Evolutionary conservation across 83 land plant genomes (phyloP), one percentile per base, ranked within the genome.

Genomic region (Isoetes engelmannii): DNA sequence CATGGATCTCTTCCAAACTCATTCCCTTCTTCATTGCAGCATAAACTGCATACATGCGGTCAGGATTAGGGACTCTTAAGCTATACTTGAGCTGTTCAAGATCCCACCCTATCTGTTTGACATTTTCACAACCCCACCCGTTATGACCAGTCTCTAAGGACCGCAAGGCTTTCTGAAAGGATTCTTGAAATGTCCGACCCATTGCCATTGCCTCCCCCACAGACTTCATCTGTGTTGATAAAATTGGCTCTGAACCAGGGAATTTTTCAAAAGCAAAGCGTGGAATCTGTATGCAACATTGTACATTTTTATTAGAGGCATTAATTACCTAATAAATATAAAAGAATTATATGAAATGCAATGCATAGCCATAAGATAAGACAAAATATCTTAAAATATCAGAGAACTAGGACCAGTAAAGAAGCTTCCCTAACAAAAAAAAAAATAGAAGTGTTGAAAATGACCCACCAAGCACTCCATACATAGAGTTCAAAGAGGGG

Each of bases 201-300:
- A 95, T 48, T 0, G 99, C 97, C 99, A 95, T 95, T 6, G 97
- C 72, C 74, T 95, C 99, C 54, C 99, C 99, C 10, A 95, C 99
- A 54, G 99, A 95, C 60, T 95, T 95, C 99, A 95, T 95, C 71
- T 95, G 99, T 3, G 99, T 95, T 12, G 99, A 86, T 63, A 95
- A 68, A 43, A 95, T 74, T 49, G 99, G 97, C 60, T 95, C 84
- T 45, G 99, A 91, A 18, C 99, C 99, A 48, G 99, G 99, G 73
- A 95, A 95, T 69, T 95, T 95, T 79, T 95, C 99, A 80, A 95
- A 95, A 6, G 99, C 99, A 81, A 95, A 95, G 6, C 99, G 85
- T 20, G 99, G 99, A 75, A 95, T 95, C 99, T 95, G 87, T 68
- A 81, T 18, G 44, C 57, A 57, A 7, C 41, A 49, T 50, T n/a